Evolutionary conservation across 257 asterid genomes (phyloP).

Genomic region (Lycium barbarum): DNA sequence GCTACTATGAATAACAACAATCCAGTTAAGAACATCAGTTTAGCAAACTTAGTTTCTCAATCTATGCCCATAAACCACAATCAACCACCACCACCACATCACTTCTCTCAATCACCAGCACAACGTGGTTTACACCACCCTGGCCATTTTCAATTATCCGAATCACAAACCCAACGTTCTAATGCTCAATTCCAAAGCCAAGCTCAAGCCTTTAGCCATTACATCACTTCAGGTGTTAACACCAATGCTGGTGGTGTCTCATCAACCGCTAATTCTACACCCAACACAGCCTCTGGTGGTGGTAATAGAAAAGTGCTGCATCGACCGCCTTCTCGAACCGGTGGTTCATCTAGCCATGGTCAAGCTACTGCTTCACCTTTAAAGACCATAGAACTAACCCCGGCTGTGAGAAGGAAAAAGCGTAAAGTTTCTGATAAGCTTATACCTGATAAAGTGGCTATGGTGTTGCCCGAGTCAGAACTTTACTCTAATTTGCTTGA

Average conservation of each 20-base stretch:
- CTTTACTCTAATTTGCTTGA: slow-evolving; percentile 78
- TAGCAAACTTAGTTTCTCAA: slow-evolving; percentile 41
- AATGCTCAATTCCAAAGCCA: slow-evolving; percentile 48
- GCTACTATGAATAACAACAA: slow-evolving; percentile 24
- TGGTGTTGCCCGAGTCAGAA: slow-evolving; percentile 79
- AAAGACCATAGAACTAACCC: slow-evolving; percentile 93
- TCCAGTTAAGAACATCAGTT: slow-evolving; percentile 28
- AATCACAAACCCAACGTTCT: slow-evolving; percentile 49
- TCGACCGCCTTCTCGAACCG: slow-evolving; percentile 77
- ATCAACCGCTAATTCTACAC: slow-evolving; percentile 58
- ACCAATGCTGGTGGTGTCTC: slow-evolving; percentile 43
- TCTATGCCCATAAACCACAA: slow-evolving; percentile 47
- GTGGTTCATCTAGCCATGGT: slow-evolving; percentile 58
- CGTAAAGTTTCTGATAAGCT: slow-evolving; percentile 66
- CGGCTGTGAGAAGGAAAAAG: slow-evolving; percentile 75
- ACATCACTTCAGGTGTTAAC: slow-evolving; percentile 41
- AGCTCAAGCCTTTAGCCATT: slow-evolving; percentile 47
- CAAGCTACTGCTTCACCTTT: slow-evolving; percentile 68
- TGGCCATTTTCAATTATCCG: slow-evolving; percentile 69
- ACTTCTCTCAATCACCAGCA: slow-evolving; percentile 50
- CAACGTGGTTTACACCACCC: slow-evolving; percentile 62
- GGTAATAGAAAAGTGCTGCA: slow-evolving; percentile 59
- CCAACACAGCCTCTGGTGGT: slow-evolving; percentile 52
- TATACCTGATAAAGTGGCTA: slow-evolving; percentile 67
- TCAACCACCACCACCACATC: slow-evolving; percentile 50